Evolutionary conservation across 1,284 basidiomycete genomes (phyloP).

Genomic region (Rhodotorula sp.): DNA sequence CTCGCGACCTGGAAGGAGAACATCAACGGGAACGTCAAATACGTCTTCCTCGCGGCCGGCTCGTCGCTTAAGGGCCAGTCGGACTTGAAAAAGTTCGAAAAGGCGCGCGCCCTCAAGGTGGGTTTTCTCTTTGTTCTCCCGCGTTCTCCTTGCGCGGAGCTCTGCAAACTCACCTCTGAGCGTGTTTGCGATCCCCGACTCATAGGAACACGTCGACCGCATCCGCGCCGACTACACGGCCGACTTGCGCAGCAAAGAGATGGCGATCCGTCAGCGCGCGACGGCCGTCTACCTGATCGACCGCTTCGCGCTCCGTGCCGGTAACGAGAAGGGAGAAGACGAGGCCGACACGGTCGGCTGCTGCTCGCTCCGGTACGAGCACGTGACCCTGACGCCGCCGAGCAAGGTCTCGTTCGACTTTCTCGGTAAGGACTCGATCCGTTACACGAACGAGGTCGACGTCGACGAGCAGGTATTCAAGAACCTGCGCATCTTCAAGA

Average conservation of each 20-base stretch:
- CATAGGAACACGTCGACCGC: slow-evolving; percentile 79
- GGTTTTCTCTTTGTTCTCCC: slow-evolving; percentile 31
- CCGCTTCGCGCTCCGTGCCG: slow-evolving; percentile 87
- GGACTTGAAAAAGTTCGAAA: slow-evolving; percentile 94
- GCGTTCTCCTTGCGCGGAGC: not conserved
- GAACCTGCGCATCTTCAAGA: slow-evolving; percentile 83
- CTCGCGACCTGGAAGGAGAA: slow-evolving; percentile 91
- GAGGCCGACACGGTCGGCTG: slow-evolving; percentile 97
- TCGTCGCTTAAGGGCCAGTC: slow-evolving; percentile 94
- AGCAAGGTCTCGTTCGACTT: slow-evolving; percentile 87
- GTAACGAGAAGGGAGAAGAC: slow-evolving; percentile 97
- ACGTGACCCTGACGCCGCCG: slow-evolving; percentile 84
- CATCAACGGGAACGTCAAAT: slow-evolving; percentile 53
- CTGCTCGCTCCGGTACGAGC: slow-evolving; percentile 91
- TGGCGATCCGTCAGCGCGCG: slow-evolving; percentile 88
- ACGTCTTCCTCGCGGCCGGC: slow-evolving; percentile 91
- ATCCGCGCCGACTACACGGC: slow-evolving; percentile 81
- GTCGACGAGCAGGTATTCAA: slow-evolving; percentile 88
- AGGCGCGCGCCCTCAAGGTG: slow-evolving; percentile 90
- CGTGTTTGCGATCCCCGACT: no score
- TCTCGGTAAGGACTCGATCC: slow-evolving; percentile 95
- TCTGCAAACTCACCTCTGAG: not conserved
- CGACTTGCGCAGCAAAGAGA: slow-evolving; percentile 84
- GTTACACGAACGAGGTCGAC: slow-evolving; percentile 78
- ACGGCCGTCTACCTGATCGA: slow-evolving; percentile 98